Percentiles rank a stretch among this genome's conserved stretches.
phyloP scores from a whole-genome alignment of 257 asterid species.

The Solanum bulbocastanum region DNA sequence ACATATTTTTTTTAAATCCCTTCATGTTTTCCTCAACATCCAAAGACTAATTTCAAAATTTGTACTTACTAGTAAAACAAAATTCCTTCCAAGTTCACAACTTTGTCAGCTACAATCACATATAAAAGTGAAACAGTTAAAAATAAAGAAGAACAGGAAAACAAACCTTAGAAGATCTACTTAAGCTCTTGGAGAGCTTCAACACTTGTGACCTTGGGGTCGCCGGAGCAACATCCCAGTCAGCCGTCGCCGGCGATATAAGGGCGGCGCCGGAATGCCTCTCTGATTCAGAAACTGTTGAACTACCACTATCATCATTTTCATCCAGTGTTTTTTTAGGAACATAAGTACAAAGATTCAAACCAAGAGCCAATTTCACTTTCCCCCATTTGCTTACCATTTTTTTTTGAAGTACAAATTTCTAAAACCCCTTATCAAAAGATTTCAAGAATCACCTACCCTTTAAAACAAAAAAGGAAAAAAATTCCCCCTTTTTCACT shows the following conservation, averaged over 20 bases:
- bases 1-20: neutral
- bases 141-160: neutral
- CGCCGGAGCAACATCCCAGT: slow-evolving; percentile 49
- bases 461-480: neutral
- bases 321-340: slow-evolving; percentile 38
- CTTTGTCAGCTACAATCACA: neutral
- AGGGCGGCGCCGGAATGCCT: slow-evolving; percentile 56
- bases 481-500: neutral
- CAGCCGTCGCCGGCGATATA: slow-evolving; percentile 43
- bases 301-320: slow-evolving; percentile 18
- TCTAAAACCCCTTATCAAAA: slow-evolving; percentile 6
- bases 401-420: neutral
- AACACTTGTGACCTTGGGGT: slow-evolving; percentile 42
- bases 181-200: slow-evolving; percentile 70
- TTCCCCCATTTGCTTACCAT: slow-evolving; percentile 96
- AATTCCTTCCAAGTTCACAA: neutral
- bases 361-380: slow-evolving; percentile 72
- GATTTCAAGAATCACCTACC: slow-evolving; percentile 5
- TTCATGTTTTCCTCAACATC: neutral
- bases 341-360: slow-evolving; percentile 59
- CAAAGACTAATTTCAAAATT: neutral
- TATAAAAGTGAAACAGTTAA: neutral
- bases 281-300: neutral
- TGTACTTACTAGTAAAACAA: neutral
- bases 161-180: slow-evolving; percentile 82